Conservation (phyloP, 108 stramenopile species). For the Cyclostephanos tholiformis region DNA sequence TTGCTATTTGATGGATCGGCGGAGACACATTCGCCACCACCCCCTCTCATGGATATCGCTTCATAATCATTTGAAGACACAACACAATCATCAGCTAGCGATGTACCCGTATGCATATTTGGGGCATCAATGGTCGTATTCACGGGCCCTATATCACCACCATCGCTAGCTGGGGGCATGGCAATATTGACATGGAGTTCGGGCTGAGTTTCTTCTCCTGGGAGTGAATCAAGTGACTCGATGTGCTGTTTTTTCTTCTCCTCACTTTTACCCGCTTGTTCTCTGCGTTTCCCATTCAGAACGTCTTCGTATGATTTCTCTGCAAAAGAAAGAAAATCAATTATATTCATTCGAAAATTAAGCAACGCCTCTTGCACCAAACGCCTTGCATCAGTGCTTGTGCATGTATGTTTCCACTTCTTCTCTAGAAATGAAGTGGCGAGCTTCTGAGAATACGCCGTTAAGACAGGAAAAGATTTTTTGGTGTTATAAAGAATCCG, state of each 20-base stretch:
- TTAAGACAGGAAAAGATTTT: conserved; percentile 42
- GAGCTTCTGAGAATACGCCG: conserved; percentile 31
- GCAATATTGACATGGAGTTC: not conserved
- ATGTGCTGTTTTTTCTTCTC: conserved; percentile 21
- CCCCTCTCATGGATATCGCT: conserved; percentile 43
- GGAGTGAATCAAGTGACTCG: not conserved
- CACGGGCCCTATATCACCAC: not conserved
- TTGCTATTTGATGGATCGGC: conserved; percentile 3
- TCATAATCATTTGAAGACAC: conserved; percentile 14
- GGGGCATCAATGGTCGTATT: not conserved
- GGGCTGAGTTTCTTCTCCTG: not conserved
- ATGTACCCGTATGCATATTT: not conserved
- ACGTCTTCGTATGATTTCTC: conserved; percentile 60
- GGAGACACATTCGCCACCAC: conserved; percentile 22
- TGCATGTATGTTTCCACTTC: conserved; percentile 33
- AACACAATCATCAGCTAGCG: not conserved
- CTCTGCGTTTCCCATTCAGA: conserved; percentile 50
- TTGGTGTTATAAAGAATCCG: conserved; percentile 43
- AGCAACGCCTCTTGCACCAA: conserved; percentile 59
- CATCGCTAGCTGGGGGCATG: not conserved
- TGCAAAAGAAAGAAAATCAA: conserved; percentile 42
- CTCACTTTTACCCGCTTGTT: conserved; percentile 27
- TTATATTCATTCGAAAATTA: conserved; percentile 58
- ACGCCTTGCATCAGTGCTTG: conserved; percentile 54
- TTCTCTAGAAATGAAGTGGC: conserved; percentile 10